phyloP scores from a whole-genome alignment of 805 yeast genomes.

The Metschnikowia hibisci region DNA sequence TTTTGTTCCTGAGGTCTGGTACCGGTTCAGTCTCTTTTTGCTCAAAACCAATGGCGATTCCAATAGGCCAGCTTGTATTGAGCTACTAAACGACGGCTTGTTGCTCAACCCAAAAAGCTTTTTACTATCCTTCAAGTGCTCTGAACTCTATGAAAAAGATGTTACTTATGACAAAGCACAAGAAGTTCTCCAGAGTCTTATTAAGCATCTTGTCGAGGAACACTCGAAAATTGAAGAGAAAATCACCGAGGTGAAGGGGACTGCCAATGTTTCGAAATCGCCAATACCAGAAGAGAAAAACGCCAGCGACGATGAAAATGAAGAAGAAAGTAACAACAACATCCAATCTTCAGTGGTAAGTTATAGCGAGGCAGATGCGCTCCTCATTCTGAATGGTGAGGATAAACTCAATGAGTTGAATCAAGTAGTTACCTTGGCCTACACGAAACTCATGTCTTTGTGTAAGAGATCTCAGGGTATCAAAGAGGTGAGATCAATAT shows the following conservation, averaged over 20 bases:
- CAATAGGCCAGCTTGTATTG: conserved; percentile 39
- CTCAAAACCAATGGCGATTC: conserved; percentile 33
- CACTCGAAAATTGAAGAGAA: conserved; percentile 26
- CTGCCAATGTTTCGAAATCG: conserved; percentile 7
- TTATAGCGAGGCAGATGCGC: conserved; percentile 23
- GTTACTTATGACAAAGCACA: conserved; percentile 49
- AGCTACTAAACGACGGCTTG: conserved; percentile 52
- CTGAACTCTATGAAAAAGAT: conserved; percentile 66
- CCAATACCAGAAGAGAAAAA: conserved; percentile 3
- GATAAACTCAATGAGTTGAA: conserved; percentile 22
- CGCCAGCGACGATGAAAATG: conserved; percentile 21
- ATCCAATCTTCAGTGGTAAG: conserved; percentile 5
- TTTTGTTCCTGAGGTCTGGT: conserved; percentile 77
- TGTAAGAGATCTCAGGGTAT: conserved; percentile 65
- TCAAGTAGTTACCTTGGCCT: conserved; percentile 56
- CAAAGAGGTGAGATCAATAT: conserved; percentile 68
- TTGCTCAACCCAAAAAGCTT: conserved; percentile 67
- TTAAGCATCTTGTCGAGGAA: conserved; percentile 41
- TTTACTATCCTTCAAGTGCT: conserved; percentile 59
- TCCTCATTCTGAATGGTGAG: conserved; percentile 19
- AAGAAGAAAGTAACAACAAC: conserved; percentile 5
- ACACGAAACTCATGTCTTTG: conserved; percentile 66
- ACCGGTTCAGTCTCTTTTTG: conserved; percentile 47
- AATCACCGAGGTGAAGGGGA: conserved; percentile 21
- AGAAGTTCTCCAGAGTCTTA: conserved; percentile 46